A percentile compares a stretch with the other conserved stretches of the same genome.
phyloP scores from a whole-genome alignment of 1,284 basidiomycete species.

The Cutaneotrichosporon daszewskae region DNA sequence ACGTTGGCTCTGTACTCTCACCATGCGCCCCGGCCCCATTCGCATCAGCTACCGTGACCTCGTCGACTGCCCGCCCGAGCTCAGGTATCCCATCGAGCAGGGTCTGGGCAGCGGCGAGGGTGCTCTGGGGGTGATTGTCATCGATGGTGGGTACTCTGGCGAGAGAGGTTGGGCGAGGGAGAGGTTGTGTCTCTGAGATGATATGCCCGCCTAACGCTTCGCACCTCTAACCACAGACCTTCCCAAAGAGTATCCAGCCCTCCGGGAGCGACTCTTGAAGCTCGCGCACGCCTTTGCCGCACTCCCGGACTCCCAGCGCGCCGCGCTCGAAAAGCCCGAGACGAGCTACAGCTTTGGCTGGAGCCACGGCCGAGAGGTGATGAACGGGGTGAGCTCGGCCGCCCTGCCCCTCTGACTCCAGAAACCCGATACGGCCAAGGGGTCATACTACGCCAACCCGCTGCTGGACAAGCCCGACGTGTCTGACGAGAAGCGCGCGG shows the following conservation, averaged over 20 bases:
- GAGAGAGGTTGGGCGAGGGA: neutral
- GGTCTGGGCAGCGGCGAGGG: constrained; percentile 73
- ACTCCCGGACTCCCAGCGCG: constrained; percentile 59
- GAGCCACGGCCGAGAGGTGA: constrained; percentile 92
- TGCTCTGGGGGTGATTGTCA: constrained; percentile 70
- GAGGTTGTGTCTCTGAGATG: neutral
- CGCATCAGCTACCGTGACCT: constrained; percentile 64
- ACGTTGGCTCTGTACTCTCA: too few species aligned
- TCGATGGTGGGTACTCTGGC: constrained; percentile 49
- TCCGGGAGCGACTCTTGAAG: constrained; percentile 65
- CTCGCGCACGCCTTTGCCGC: constrained; percentile 68
- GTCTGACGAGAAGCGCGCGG: constrained; percentile 51
- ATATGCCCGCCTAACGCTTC: neutral
- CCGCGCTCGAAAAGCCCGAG: constrained; percentile 56
- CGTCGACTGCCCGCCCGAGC: constrained; percentile 55
- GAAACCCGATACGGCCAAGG: constrained; percentile 67
- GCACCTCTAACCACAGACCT: constrained; percentile 53
- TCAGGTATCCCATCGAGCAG: constrained; percentile 56
- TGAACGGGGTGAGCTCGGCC: constrained; percentile 68
- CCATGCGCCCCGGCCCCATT: constrained; percentile 47
- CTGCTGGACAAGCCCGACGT: constrained; percentile 61
- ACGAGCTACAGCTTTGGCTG: constrained; percentile 63
- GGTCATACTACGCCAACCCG: constrained; percentile 88
- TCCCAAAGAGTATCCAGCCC: constrained; percentile 58
- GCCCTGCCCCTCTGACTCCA: constrained; percentile 9